Conservation (phyloP, 345 rosid genomes). For the Eucalyptus globulus region DNA sequence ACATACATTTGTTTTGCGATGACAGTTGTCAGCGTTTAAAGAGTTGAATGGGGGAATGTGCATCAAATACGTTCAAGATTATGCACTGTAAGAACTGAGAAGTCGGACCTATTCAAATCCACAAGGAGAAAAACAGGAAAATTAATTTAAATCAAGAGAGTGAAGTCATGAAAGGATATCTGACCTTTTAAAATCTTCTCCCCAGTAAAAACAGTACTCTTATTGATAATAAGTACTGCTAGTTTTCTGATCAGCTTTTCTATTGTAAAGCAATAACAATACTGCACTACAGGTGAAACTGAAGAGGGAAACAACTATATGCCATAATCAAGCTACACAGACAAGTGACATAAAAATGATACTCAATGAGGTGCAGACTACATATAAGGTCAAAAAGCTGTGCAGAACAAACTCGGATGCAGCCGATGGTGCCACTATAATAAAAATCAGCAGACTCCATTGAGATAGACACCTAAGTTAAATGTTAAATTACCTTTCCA, state of each 20-base stretch:
- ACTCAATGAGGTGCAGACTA: not conserved
- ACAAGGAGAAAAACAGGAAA: not conserved
- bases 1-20: not conserved
- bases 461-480: not conserved
- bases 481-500: slow-evolving; percentile 56
- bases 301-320: not conserved
- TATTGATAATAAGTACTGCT: not conserved
- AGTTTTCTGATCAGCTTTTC: not conserved
- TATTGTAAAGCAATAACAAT: not conserved
- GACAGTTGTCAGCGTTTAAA: not conserved
- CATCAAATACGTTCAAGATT: not conserved
- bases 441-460: not conserved
- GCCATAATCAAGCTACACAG: not conserved
- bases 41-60: not conserved
- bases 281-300: not conserved
- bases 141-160: not conserved
- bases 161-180: not conserved
- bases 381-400: not conserved
- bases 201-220: not conserved
- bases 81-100: not conserved
- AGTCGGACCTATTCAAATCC: not conserved
- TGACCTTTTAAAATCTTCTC: not conserved
- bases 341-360: not conserved
- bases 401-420: not conserved
- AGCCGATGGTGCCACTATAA: not conserved